These are phyloP conservation scores for Ramaria sp. DNA, from an alignment of 768 basidiomycete genomes.

Conservation along the genomic window DNA sequence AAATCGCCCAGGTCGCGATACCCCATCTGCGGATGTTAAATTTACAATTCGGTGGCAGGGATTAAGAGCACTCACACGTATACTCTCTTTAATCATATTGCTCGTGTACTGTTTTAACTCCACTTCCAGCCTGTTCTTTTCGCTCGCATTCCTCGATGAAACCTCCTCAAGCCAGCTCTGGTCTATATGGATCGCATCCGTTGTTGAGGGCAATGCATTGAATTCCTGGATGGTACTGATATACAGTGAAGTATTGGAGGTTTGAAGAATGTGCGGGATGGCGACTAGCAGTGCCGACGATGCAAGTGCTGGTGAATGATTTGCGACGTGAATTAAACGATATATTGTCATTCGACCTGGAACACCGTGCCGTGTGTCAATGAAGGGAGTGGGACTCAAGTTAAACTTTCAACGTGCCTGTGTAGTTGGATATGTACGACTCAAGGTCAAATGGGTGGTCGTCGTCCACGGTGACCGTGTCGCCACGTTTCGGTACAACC, in stretches of 20 bases:
- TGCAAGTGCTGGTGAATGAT: constrained; percentile 55
- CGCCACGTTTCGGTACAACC: neutral
- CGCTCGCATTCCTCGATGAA: constrained; percentile 53
- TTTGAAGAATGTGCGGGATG: constrained; percentile 48
- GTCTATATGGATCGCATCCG: constrained; percentile 44
- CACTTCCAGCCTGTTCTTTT: constrained; percentile 77
- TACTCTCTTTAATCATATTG: constrained; percentile 99
- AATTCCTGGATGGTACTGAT: constrained; percentile 13
- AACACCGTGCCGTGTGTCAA: too few species aligned
- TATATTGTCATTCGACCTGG: constrained; percentile 69
- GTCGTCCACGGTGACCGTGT: constrained; percentile 43
- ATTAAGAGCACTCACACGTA: constrained; percentile 42
- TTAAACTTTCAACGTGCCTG: constrained; percentile 34
- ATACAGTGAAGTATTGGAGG: constrained; percentile 46
- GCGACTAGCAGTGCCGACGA: constrained; percentile 62
- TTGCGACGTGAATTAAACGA: constrained; percentile 59
- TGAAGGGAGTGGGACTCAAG: constrained; percentile 2
- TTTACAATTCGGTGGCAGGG: neutral
- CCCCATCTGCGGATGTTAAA: constrained; percentile 53
- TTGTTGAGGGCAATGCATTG: constrained; percentile 30
- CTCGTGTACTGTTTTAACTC: constrained; percentile 91
- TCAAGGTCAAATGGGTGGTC: constrained; percentile 85
- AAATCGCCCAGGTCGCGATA: constrained; percentile 82
- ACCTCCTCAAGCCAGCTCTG: constrained; percentile 65
- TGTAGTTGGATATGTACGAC: constrained; percentile 62